These are phyloP conservation scores for Buddleja alternifolia DNA, from an alignment of 257 asterid species.

Conservation along the genomic window DNA sequence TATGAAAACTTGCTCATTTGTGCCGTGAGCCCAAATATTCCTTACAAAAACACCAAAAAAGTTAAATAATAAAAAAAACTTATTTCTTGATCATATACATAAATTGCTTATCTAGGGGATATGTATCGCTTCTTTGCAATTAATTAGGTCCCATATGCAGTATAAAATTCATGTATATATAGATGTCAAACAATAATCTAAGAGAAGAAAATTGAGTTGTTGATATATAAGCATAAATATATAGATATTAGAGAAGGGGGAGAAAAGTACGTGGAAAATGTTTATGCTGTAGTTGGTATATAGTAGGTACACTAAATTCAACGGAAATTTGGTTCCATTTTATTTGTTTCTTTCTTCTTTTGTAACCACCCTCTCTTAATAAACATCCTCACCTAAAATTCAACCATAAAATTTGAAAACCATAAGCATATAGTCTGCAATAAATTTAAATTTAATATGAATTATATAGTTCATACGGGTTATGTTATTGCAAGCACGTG, in stretches of 20 bases:
- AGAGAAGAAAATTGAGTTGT: conserved; percentile 1
- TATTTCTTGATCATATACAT: neutral
- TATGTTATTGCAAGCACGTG: no score
- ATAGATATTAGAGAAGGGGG: neutral
- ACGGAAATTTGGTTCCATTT: conserved; percentile 29
- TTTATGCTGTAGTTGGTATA: conserved; percentile 28
- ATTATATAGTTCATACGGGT: no score
- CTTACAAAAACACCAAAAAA: no score
- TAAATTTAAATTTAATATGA: no score
- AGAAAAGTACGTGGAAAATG: neutral
- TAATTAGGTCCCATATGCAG: neutral
- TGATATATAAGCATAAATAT: neutral
- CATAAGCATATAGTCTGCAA: neutral
- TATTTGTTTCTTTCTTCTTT: conserved; percentile 32
- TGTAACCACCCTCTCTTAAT: conserved; percentile 26
- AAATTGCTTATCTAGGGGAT: no score
- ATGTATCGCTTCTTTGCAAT: neutral
- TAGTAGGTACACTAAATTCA: conserved; percentile 41
- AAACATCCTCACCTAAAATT: conserved; percentile 12
- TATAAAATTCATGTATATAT: neutral
- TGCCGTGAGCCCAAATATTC: no score
- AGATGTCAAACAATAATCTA: conserved; percentile 29
- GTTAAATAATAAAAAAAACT: neutral
- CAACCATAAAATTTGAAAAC: conserved; percentile 10
- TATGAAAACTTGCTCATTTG: no score